These are phyloP conservation scores for Torulaspora delbrueckii DNA, from an alignment of 805 yeast species.

Conservation along the genomic window DNA sequence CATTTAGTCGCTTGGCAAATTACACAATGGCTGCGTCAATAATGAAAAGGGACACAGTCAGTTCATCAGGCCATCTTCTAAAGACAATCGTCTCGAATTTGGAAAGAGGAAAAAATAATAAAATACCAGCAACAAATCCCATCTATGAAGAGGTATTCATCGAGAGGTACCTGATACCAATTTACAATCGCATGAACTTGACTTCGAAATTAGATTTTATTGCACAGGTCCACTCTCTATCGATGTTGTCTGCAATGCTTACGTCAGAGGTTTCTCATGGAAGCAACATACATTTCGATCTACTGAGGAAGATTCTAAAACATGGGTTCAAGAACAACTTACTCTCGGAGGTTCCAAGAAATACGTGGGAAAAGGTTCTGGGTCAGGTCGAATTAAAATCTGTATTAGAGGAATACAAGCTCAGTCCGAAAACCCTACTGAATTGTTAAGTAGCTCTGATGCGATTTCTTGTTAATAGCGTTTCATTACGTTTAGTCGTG, in stretches of 20 bases:
- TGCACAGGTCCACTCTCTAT: background rate
- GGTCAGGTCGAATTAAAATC: background rate
- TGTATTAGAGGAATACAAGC: background rate
- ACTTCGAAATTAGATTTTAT: background rate
- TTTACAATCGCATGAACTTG: constrained; percentile 8
- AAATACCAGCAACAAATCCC: background rate
- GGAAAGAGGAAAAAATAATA: background rate
- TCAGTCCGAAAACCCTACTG: background rate
- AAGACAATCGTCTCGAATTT: constrained; percentile 6
- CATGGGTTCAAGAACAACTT: constrained; percentile 1
- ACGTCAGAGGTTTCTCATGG: background rate
- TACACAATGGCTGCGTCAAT: constrained; percentile 16
- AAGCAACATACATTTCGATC: background rate
- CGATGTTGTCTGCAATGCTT: background rate
- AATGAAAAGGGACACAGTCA: constrained; percentile 1
- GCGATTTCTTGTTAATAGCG: background rate
- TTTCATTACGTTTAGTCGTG: background rate
- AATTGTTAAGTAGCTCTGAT: background rate
- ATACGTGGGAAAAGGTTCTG: constrained; percentile 5
- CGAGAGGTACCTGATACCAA: constrained; percentile 7
- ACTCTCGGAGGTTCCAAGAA: constrained; percentile 3
- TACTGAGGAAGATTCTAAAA: constrained; percentile 3
- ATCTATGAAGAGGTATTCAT: constrained; percentile 3
- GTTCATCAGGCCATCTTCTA: constrained; percentile 4
- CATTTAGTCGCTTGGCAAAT: constrained; percentile 13